phyloP scores from a whole-genome alignment of 169 alveolate species.

The Eimeria nieschulzi region DNA sequence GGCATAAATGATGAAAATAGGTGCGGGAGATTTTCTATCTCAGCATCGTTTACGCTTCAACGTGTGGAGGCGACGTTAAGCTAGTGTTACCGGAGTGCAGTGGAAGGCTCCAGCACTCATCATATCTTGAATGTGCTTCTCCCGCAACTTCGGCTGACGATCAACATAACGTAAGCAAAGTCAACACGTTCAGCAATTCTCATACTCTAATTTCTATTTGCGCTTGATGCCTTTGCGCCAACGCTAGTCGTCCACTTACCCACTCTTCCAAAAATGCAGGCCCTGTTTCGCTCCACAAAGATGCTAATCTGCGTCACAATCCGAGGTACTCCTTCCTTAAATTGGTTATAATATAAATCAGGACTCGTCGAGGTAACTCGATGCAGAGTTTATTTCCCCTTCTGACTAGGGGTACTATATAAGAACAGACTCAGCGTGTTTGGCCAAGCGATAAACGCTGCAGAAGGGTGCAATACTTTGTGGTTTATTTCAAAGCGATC shows the following conservation, averaged over 20 bases:
- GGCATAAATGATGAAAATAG: too few species aligned
- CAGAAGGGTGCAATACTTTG: too few species aligned
- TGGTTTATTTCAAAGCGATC: too few species aligned
- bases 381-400: too few species aligned
- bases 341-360: background rate
- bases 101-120: conserved; percentile 59
- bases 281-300: conserved; percentile 66
- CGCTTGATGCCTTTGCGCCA: background rate
- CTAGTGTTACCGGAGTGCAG: conserved; percentile 4
- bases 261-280: conserved; percentile 70
- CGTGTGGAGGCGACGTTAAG: too few species aligned
- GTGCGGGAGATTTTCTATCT: too few species aligned
- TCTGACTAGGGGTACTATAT: too few species aligned
- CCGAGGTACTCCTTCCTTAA: background rate
- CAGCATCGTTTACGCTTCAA: too few species aligned
- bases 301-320: conserved; percentile 53
- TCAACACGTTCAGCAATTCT: background rate
- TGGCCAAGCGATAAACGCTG: too few species aligned
- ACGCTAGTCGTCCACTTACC: conserved; percentile 40
- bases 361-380: too few species aligned
- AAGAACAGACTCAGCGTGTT: too few species aligned
- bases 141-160: conserved; percentile 37
- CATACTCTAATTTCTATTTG: background rate
- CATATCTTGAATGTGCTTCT: conserved; percentile 53
- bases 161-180: background rate